A percentile compares a stretch with the other conserved stretches of the same genome.
phyloP scores from a whole-genome alignment of 2,329 filamentous ascomycete species.

The Colletotrichum sp. region DNA sequence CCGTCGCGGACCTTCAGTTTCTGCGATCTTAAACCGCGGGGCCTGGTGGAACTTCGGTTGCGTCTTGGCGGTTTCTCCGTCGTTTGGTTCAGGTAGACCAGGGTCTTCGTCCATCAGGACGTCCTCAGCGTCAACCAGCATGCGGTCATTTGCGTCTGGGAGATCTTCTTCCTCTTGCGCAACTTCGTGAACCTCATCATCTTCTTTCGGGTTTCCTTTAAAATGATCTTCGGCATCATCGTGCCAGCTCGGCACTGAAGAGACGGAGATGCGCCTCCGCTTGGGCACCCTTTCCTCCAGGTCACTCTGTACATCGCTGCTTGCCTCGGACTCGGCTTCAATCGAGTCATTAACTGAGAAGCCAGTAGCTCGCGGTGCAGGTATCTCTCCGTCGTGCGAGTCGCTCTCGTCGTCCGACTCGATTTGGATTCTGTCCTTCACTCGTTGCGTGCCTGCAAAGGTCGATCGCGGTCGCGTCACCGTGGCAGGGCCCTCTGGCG shows the following conservation, averaged over 20 bases:
- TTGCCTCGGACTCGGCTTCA: slow-evolving; percentile 20
- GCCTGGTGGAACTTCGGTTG: slow-evolving; percentile 43
- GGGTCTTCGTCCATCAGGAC: slow-evolving; percentile 21
- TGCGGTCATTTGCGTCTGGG: not conserved
- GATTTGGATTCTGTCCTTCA: slow-evolving; percentile 24
- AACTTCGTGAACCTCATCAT: not conserved
- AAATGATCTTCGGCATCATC: not conserved
- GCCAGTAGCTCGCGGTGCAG: not conserved
- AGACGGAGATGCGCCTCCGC: slow-evolving; percentile 17
- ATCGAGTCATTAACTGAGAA: slow-evolving; percentile 19
- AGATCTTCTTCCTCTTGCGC: not conserved
- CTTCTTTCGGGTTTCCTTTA: not conserved
- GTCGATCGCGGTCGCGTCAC: not conserved
- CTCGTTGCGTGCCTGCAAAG: not conserved
- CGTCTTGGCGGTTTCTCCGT: slow-evolving; percentile 15
- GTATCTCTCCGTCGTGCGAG: slow-evolving; percentile 26
- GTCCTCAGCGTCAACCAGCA: not conserved
- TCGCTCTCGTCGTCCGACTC: slow-evolving; percentile 17
- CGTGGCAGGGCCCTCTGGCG: not conserved
- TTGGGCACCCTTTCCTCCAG: slow-evolving; percentile 14
- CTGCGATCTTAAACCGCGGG: slow-evolving; percentile 42
- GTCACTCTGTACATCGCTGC: slow-evolving; percentile 1
- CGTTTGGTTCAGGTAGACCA: not conserved
- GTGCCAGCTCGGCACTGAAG: slow-evolving; percentile 20
- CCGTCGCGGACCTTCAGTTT: slow-evolving; percentile 22